Conservation (phyloP, 805 yeast species). For the Blastobotrys peoriensis region DNA sequence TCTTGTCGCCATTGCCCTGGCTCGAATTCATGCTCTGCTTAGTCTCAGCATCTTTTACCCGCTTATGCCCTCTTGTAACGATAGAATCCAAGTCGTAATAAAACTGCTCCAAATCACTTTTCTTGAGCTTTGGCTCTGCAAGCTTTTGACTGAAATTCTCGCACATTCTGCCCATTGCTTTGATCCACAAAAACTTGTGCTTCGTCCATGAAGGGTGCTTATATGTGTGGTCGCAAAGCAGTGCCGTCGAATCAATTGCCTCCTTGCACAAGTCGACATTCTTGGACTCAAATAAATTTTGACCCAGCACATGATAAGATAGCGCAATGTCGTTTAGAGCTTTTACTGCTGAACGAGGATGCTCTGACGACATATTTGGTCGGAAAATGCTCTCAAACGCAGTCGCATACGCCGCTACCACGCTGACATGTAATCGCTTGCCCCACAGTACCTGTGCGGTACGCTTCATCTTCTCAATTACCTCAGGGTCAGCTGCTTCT, state of each 20-base stretch:
- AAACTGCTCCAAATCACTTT: constrained; percentile 1
- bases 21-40: no score
- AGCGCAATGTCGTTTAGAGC: constrained; percentile 8
- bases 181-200: constrained; percentile 10
- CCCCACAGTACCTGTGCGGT: constrained; percentile 5
- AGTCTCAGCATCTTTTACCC: no score
- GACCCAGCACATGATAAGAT: constrained; percentile 7
- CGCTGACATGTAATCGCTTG: constrained; percentile 2
- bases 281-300: not conserved
- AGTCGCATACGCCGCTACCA: constrained; percentile 1
- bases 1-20: no score
- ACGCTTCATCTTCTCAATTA: constrained; percentile 1
- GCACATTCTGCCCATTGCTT: constrained; percentile 6
- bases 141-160: not conserved
- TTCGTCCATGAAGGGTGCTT: constrained; percentile 9
- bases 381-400: not conserved
- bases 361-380: not conserved
- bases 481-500: not conserved
- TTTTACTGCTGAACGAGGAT: constrained; percentile 8
- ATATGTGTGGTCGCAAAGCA: constrained; percentile 3
- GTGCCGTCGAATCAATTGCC: not conserved
- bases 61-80: constrained; percentile 1
- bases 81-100: constrained; percentile 3
- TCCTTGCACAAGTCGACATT: constrained; percentile 4
- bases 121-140: not conserved